A percentile compares a stretch with the other conserved stretches of the same genome.
Conservation (phyloP, 2,329 filamentous ascomycete genomes). For the Scopulariopsis brevicaulis region DNA sequence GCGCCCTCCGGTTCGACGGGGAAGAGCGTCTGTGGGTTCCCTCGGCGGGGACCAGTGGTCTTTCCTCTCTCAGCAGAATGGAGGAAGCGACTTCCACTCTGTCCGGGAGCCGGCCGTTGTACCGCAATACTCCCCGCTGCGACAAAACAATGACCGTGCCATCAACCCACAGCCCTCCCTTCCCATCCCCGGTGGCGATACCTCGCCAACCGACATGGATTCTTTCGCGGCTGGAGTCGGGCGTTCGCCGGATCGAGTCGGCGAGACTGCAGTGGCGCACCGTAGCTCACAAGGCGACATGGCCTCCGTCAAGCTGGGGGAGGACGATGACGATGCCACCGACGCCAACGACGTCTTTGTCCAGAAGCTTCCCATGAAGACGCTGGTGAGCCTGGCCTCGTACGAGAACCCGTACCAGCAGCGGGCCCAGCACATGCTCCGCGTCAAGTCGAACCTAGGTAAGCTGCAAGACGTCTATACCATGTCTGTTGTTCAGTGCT, state of each 20-base stretch:
- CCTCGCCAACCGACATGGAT: background rate
- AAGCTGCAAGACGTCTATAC: background rate
- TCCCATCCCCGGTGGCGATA: background rate
- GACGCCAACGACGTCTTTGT: background rate
- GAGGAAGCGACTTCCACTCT: background rate
- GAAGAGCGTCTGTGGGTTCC: constrained; percentile 22
- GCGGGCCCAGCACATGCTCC: constrained; percentile 21
- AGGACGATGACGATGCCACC: background rate
- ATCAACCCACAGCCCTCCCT: constrained; percentile 21
- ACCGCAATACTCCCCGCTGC: constrained; percentile 36
- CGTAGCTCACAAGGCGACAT: background rate
- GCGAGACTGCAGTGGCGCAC: background rate
- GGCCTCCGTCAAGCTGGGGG: background rate
- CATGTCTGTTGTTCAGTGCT: background rate
- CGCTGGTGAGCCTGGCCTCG: constrained; percentile 40
- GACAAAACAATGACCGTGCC: constrained; percentile 42
- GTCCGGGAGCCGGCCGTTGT: background rate
- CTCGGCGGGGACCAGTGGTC: background rate
- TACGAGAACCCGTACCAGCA: constrained; percentile 44
- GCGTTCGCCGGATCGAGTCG: background rate
- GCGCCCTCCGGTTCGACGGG: constrained; percentile 38
- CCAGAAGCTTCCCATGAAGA: constrained; percentile 24
- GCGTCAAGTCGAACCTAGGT: background rate
- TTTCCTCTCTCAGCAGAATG: background rate
- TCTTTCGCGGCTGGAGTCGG: background rate